phyloP scores from a whole-genome alignment of 352 stramenopile species.

The Pythium vanterpoolii region DNA sequence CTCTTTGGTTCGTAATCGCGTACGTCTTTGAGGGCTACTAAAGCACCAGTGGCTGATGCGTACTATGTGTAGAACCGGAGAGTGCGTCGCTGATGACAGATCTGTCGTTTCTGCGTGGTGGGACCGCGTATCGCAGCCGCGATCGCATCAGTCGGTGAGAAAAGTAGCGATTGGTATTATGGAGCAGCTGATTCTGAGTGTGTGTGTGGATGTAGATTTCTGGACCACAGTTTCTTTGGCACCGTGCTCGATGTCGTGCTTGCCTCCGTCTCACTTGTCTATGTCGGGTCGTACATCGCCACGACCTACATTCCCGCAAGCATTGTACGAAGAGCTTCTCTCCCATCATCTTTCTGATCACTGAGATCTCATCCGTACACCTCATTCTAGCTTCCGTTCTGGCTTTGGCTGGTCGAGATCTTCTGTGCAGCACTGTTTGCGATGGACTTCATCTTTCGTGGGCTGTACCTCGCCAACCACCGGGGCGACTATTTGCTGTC shows the following conservation, averaged over 20 bases:
- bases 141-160: conserved; percentile 42
- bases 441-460: conserved; percentile 68
- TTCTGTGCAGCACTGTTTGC: conserved; percentile 61
- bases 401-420: conserved; percentile 69
- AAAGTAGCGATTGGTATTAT: too few relatives aligned
- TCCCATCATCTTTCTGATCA: neutral
- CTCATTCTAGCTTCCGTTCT: conserved; percentile 46
- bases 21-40: too few relatives aligned
- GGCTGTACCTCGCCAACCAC: conserved; percentile 65
- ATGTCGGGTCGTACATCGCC: conserved; percentile 60
- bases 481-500: conserved; percentile 68
- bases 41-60: neutral
- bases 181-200: neutral
- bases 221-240: conserved; percentile 79
- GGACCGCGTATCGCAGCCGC: conserved; percentile 28
- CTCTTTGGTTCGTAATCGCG: conserved; percentile 12
- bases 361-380: neutral
- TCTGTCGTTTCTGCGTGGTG: conserved; percentile 26
- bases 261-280: conserved; percentile 52
- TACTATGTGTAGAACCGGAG: conserved; percentile 26
- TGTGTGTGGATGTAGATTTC: conserved; percentile 35
- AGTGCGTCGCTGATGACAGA: conserved; percentile 29
- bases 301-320: conserved; percentile 77
- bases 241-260: conserved; percentile 61
- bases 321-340: conserved; percentile 26